phyloP scores from a whole-genome alignment of 2,329 filamentous ascomycete species.

The Alternaria incomplexa region DNA sequence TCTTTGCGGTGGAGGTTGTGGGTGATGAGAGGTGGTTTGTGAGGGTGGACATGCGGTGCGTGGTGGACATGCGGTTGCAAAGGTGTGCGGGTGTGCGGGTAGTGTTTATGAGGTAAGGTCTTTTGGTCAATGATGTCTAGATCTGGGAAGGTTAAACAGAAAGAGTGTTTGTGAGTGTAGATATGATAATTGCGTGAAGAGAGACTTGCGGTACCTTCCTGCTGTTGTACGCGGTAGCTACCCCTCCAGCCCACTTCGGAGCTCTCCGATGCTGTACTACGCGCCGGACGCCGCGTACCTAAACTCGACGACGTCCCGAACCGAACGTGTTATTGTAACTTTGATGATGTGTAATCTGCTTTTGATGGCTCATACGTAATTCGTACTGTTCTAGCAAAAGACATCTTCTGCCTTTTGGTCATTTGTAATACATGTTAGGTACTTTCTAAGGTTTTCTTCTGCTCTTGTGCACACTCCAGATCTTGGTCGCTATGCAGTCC shows the following conservation, averaged over 20 bases:
- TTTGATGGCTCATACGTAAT: neutral
- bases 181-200: neutral
- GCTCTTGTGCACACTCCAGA: neutral
- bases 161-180: neutral
- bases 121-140: neutral
- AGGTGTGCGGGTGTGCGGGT: neutral
- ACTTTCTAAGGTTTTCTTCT: too few relatives aligned
- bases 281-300: constrained; percentile 3
- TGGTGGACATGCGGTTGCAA: constrained; percentile 24
- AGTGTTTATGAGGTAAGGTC: too few relatives aligned
- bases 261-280: neutral
- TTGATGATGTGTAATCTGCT: neutral
- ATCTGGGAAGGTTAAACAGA: neutral
- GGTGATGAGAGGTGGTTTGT: constrained; percentile 21
- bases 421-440: neutral
- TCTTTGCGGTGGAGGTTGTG: neutral
- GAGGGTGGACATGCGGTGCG: constrained; percentile 29
- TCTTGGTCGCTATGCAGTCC: neutral
- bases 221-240: neutral
- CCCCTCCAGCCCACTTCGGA: constrained; percentile 9
- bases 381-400: neutral
- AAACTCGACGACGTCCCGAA: neutral
- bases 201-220: neutral
- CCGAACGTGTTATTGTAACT: rapidly evolving
- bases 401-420: neutral